Conservation (phyloP, 306 rosid species). For the Rosa persica region DNA sequence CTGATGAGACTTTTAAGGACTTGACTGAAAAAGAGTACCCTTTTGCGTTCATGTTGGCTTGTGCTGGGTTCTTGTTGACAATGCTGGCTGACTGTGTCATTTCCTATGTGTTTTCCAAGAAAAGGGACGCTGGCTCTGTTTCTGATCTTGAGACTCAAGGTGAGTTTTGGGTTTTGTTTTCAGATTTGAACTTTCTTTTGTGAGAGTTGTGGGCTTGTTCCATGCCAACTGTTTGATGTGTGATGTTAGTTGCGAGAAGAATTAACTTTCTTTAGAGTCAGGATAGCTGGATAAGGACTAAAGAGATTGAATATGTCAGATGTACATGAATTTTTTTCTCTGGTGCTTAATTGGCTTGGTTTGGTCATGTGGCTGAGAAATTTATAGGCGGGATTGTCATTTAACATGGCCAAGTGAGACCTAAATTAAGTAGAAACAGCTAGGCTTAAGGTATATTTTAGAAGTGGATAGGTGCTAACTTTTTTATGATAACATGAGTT, state of each 20-base stretch:
- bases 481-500: neutral
- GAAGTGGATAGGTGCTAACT: no score
- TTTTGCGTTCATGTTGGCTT: slow-evolving; percentile 76
- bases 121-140: slow-evolving; percentile 10
- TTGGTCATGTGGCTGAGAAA: neutral
- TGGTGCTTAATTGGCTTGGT: neutral
- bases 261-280: neutral
- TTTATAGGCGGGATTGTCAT: neutral
- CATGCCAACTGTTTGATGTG: neutral
- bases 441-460: neutral
- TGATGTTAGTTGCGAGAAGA: neutral
- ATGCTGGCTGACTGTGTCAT: slow-evolving; percentile 63
- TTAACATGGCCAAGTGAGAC: neutral
- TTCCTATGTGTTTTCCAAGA: slow-evolving; percentile 38
- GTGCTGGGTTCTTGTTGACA: slow-evolving; percentile 64
- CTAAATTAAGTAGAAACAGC: neutral
- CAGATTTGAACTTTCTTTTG: neutral
- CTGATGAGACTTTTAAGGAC: slow-evolving; percentile 60
- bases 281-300: neutral
- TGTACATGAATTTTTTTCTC: neutral
- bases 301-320: neutral
- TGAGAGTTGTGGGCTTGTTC: neutral
- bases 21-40: slow-evolving; percentile 60
- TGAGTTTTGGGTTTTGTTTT: neutral
- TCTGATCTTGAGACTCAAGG: slow-evolving; percentile 39